Conservation (phyloP, 2,329 filamentous ascomycete species). For the Phaeosphaeria sp. region DNA sequence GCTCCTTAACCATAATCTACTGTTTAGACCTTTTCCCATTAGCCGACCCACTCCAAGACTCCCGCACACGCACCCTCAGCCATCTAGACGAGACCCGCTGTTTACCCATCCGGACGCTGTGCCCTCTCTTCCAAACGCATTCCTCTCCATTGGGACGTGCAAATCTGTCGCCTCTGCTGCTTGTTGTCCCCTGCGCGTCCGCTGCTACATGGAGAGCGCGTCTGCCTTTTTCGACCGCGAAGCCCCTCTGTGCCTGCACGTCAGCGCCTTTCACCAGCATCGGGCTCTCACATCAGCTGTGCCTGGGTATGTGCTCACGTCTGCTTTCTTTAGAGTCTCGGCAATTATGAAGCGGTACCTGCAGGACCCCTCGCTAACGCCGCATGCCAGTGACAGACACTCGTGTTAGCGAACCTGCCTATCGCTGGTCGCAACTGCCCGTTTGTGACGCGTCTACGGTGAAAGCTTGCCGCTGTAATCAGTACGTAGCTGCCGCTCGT, state of each 20-base stretch:
- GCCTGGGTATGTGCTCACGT: slow-evolving; percentile 6
- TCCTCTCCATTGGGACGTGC: slow-evolving; percentile 1
- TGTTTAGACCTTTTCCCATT: slow-evolving; percentile 20
- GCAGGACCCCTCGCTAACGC: slow-evolving; percentile 22
- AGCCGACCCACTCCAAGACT: slow-evolving; percentile 13
- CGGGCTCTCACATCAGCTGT: background rate
- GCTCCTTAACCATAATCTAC: slow-evolving; percentile 31
- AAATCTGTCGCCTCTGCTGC: background rate
- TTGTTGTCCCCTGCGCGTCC: slow-evolving; percentile 13
- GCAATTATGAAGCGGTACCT: slow-evolving; percentile 12
- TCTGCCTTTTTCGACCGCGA: slow-evolving; percentile 20
- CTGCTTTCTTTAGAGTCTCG: background rate
- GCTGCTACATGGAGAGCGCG: slow-evolving; percentile 37
- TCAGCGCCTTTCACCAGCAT: background rate
- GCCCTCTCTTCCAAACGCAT: slow-evolving; percentile 5
- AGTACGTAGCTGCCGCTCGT: slow-evolving; percentile 20
- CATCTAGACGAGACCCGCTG: background rate
- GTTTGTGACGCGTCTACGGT: background rate
- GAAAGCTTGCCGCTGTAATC: background rate
- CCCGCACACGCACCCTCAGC: slow-evolving; percentile 5
- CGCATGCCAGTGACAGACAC: slow-evolving; percentile 18
- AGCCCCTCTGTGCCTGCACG: slow-evolving; percentile 5
- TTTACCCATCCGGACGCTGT: slow-evolving; percentile 1
- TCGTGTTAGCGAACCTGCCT: slow-evolving; percentile 13
- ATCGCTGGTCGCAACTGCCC: slow-evolving; percentile 17